Conservation (phyloP, 768 basidiomycete genomes). For the Suillus placidus region DNA sequence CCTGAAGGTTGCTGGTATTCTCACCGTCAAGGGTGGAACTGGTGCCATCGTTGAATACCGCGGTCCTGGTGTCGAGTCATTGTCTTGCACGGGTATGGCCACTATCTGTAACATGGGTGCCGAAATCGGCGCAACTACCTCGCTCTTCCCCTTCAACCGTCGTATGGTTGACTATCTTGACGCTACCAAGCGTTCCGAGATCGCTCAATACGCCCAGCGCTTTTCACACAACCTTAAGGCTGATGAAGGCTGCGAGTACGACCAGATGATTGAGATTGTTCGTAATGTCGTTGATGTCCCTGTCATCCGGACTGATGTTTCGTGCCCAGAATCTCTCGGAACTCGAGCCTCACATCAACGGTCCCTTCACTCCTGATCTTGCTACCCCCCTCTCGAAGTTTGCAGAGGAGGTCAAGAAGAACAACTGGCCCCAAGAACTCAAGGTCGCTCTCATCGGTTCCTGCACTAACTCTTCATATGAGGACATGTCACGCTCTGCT, state of each 20-base stretch:
- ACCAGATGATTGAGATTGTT: constrained; percentile 90
- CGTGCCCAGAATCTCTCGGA: constrained; percentile 80
- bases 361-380: constrained; percentile 99
- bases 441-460: constrained; percentile 98
- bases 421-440: constrained; percentile 95
- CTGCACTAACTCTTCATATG: constrained; percentile 99
- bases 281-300: constrained; percentile 29
- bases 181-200: constrained; percentile 89
- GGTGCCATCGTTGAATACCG: constrained; percentile 98
- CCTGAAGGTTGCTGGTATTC: constrained; percentile 97
- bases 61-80: constrained; percentile 91
- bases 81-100: constrained; percentile 99
- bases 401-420: constrained; percentile 86
- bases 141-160: constrained; percentile 96
- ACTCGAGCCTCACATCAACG: constrained; percentile 99
- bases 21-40: constrained; percentile 99
- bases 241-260: constrained; percentile 89
- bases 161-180: constrained; percentile 94
- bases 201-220: constrained; percentile 84
- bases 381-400: constrained; percentile 98
- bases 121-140: constrained; percentile 98
- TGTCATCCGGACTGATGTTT: constrained; percentile 4
- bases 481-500: constrained; percentile 98
- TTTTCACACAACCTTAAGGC: constrained; percentile 92
- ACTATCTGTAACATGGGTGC: constrained; percentile 99